A percentile compares a stretch with the other conserved stretches of the same genome.
phyloP scores from a whole-genome alignment of 257 asterid species.

The Solanum etuberosum region DNA sequence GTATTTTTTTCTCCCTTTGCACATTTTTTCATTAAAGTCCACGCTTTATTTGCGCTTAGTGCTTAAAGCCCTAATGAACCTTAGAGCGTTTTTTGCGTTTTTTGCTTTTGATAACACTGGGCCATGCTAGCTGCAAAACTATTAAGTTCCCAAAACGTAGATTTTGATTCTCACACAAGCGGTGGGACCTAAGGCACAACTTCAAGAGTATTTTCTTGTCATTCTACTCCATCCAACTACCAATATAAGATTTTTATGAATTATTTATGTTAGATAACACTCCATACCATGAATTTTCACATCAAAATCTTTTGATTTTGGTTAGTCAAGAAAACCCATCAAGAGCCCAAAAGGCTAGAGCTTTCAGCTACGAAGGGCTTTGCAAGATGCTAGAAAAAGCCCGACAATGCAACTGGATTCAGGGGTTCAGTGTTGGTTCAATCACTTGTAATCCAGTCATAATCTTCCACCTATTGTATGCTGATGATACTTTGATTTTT shows the following conservation, averaged over 20 bases:
- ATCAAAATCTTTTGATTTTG: background rate
- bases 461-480: background rate
- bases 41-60: background rate
- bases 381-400: background rate
- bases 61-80: background rate
- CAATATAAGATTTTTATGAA: background rate
- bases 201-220: background rate
- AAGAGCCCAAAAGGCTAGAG: background rate
- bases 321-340: background rate
- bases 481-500: background rate
- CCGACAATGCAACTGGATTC: background rate
- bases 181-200: background rate
- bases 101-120: background rate
- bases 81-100: background rate
- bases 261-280: background rate
- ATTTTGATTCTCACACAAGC: background rate
- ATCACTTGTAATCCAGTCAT: background rate
- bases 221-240: background rate
- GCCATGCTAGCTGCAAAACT: background rate
- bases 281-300: background rate
- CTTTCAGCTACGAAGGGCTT: background rate
- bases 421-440: background rate
- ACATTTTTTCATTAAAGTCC: background rate
- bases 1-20: background rate
- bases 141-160: background rate